Conservation (phyloP, 306 rosid species). For the Vigna hirtella region DNA sequence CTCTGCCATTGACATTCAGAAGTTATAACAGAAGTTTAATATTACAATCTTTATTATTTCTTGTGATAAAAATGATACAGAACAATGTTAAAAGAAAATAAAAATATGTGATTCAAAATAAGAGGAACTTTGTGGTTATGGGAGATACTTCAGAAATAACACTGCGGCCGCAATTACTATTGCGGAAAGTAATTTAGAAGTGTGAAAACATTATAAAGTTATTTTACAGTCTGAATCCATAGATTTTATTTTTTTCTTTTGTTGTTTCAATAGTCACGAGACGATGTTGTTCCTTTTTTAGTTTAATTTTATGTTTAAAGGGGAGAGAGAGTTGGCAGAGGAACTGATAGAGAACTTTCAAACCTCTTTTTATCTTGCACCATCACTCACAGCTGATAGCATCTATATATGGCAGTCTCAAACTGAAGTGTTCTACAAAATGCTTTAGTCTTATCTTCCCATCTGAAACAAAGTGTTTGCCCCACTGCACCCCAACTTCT, state of each 20-base stretch:
- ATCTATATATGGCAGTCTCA: conserved; percentile 74
- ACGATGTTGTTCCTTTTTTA: conserved; percentile 61
- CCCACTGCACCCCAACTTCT: not conserved
- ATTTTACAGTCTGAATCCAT: too few relatives aligned
- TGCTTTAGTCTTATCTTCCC: conserved; percentile 46
- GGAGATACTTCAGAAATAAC: too few relatives aligned
- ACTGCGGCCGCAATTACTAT: too few relatives aligned
- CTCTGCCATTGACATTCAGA: too few relatives aligned
- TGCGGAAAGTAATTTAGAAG: too few relatives aligned
- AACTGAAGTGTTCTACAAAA: conserved; percentile 67
- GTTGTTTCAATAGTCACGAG: conserved; percentile 78
- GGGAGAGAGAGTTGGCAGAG: conserved; percentile 68
- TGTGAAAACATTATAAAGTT: too few relatives aligned
- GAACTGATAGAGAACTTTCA: conserved; percentile 99
- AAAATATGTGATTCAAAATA: too few relatives aligned
- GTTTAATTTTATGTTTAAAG: conserved; percentile 51
- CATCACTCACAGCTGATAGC: conserved; percentile 87
- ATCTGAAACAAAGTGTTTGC: conserved; percentile 52
- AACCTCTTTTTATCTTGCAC: conserved; percentile 83
- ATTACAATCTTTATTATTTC: too few relatives aligned
- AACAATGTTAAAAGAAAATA: too few relatives aligned
- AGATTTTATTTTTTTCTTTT: not conserved
- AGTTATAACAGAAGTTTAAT: too few relatives aligned
- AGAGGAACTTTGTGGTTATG: too few relatives aligned
- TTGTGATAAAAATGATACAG: too few relatives aligned